Base-by-base conservation (phyloP, 129 eudicot genomes). In the Daucus carota region DNA sequence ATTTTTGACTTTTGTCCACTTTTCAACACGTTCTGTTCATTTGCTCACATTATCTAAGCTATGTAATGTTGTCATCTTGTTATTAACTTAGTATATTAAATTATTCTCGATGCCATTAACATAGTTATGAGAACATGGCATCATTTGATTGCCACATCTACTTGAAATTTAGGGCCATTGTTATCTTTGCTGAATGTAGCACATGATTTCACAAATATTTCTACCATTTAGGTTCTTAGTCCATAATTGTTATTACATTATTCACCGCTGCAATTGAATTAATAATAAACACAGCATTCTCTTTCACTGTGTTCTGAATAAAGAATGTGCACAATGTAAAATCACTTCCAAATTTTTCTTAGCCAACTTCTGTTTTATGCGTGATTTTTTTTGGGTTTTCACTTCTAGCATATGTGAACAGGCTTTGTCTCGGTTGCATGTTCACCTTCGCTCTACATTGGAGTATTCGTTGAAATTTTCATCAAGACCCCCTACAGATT, bases 401-500 rank as follows among this genome's bases (percentile, higher is more conserved):
- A 52, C 80, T 54, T 52, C 46, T 82, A n/a, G 63, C 46, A 32
- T 79, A 33, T 44, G 18, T 60, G 72, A 52, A 72, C 83, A 92
- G 98, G 93, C 83, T 75, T 81, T 92, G 62, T 76, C 80, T 42
- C 57, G 80, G 42, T 79, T 86, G 72, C 69, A 76, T 41, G 74
- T 79, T 59, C 84, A 34, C 72, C 68, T 95, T 80, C 72, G 85
- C 33, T 72, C 78, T 57, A 72, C 92, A 32, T 38, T 89, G 79
- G 26, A 86, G 43, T 86, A 89, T 73, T 80, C 92, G 29, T 70
- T 88, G 73, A 65, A 82, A 65, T 75, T 65, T 50, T 91, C 99
- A 75, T 91, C 99, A 68, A 82, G 99, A 81, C 84, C 96, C 59
- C 99, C 96, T 8, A 85, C 86, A 8, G 99, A 89, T 78, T 82